Conservation (phyloP, 306 rosid species). For the Quercus bicolor region DNA sequence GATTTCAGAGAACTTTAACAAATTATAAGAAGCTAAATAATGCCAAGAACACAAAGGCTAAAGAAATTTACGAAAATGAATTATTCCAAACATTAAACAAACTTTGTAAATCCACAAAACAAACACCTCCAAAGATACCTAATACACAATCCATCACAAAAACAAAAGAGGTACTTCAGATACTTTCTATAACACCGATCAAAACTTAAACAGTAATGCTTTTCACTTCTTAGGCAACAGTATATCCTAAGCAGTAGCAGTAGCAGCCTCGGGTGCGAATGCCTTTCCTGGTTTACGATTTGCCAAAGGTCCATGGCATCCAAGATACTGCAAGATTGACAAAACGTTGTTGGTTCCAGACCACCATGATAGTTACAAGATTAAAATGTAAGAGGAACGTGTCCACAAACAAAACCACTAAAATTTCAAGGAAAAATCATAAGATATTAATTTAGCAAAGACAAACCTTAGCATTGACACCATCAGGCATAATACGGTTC, state of each 20-base stretch:
- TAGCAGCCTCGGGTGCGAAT: slow-evolving; percentile 33
- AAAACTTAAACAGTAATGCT: background rate
- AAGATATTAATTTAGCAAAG: background rate
- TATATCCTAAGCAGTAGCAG: slow-evolving; percentile 34
- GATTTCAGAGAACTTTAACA: background rate
- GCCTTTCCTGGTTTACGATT: slow-evolving; percentile 71
- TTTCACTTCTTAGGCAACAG: background rate
- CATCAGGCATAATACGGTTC: slow-evolving; percentile 62
- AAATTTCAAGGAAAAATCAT: background rate
- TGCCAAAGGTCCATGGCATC: slow-evolving; percentile 78
- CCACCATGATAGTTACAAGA: background rate
- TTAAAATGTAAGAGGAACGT: background rate
- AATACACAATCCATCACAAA: background rate
- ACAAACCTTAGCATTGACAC: slow-evolving; percentile 80
- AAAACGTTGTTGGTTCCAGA: background rate
- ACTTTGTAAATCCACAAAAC: background rate
- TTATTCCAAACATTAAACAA: background rate
- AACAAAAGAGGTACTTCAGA: background rate
- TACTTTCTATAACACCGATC: background rate
- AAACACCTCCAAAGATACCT: background rate
- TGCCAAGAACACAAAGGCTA: background rate
- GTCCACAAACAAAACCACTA: background rate
- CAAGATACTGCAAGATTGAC: slow-evolving; percentile 52
- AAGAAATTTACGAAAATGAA: background rate
- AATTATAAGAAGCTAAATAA: background rate